Base-by-base conservation (phyloP, 192 early-diverging fungal species). In the Gryganskiella cystojenkinii region DNA sequence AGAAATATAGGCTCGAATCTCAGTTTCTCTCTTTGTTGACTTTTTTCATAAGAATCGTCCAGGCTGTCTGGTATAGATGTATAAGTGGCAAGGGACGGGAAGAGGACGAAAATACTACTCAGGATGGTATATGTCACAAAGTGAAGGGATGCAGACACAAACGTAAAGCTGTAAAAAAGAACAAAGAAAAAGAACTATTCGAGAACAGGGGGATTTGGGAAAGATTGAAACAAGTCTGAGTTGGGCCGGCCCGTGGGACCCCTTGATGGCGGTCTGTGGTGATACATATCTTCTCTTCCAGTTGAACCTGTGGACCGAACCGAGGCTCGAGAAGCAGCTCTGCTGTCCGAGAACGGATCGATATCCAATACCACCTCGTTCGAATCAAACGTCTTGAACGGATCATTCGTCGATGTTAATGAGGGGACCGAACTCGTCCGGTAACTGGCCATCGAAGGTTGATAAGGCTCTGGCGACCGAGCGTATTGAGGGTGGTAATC, bases 351-450 rank as follows among this genome's bases (percentile, higher is more conserved):
- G 35, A 55, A 58, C 1, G 61, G 54, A 31, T 59, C 33, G 35
- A 34, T 14, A 2, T 71, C 55, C 14, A 52, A 0, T 1, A 73
- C 22, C 20, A 53, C 27, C 46, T 64, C 60, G 22, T 78, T 78
- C 8, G 74, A 78, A 43, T 78, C 74, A 69, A 78, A 78, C 0
- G 66, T 69, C 24, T 78, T 61, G 61, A 78, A 78, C 0, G 74
- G 74, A 24, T 78, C 74, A 47, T 68, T 78, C 17, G 74, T 64
- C n/a, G 74, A 69, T 2, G 74, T 78, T 49, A 78, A 35, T 1
- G 74, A 78, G 4, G 74, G 74, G 0, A 56, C 61, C 2, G 74
- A 64, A 14, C 46, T 69, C 7, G 74, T 46, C 31, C 74, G 59
- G 19, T 53, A 53, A 50, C 67, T 78, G 46, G 37, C 44, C 20